Base-by-base conservation (phyloP, 2,329 filamentous ascomycete genomes). In the Endoconidiophora laricicola region DNA sequence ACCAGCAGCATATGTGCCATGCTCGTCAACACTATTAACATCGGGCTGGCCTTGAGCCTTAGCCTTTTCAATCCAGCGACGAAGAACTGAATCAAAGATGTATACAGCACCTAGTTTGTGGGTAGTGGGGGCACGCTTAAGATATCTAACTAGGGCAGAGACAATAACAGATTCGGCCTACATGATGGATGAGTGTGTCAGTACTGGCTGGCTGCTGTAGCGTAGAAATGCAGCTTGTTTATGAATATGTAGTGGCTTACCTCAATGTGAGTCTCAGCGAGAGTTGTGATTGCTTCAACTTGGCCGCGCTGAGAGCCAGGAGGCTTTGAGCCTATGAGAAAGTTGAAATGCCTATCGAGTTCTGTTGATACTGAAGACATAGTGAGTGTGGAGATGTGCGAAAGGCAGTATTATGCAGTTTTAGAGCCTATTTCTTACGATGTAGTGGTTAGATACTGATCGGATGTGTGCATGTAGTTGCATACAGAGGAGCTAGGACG, bases 31-130 rank as follows among this genome's bases (percentile, higher is more conserved):
- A 66, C 79, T 74, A 65, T 76, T 80, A 68, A 83, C 84, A 66
- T 87, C 78, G 62, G 82, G 69, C 64, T 96, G 88, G 60, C 84
- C 85, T 58, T 83, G 76, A 61, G 81, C 77, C 69, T 88, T 91
- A 61, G 91, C 90, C 68, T 87, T 84, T 66, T 96, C 90, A 72
- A 94, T 80, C 90, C 91, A 98, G 72, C 93, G 90, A 69, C 91
- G 86, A 66, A 88, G 90, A 77, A 98, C 88, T 73, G 90, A 94
- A 76, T 98, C 91, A 88, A 98, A 86, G 70, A 96, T 88, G 81
- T 98, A 98, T 70, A 98, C 81, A 63, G 95, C 88, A 69, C 91
- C 91, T 66, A 98, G 77, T 70, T 98, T 98, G 77, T 98, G 90
- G 64, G 87, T 94, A 64, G 79, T 79, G 54, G 86, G 86, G 58